Percentiles rank a stretch among this genome's conserved stretches.
These are phyloP conservation scores for Chytriomyces confervae DNA, from an alignment of 192 early-diverging fungal genomes.

Conservation along the genomic window DNA sequence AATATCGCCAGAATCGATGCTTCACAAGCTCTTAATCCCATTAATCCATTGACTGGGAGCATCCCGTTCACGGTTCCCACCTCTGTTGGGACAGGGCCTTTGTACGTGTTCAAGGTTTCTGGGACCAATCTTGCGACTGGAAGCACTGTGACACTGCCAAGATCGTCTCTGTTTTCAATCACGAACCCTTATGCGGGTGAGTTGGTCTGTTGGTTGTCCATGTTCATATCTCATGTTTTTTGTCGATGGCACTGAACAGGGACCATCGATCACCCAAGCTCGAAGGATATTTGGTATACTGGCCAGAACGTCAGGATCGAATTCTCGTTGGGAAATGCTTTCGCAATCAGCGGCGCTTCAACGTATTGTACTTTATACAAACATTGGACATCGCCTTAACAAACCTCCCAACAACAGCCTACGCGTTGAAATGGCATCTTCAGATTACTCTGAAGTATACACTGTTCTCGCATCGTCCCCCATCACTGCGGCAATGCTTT, in stretches of 20 bases:
- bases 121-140: slow-evolving; percentile 3
- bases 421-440: background rate
- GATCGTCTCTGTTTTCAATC: slow-evolving; percentile 15
- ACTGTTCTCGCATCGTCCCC: background rate
- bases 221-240: too few relatives aligned
- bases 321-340: background rate
- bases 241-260: background rate
- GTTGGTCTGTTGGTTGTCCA: too few relatives aligned
- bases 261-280: slow-evolving; percentile 2
- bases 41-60: slow-evolving; percentile 6
- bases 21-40: slow-evolving; percentile 17
- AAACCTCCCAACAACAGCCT: background rate
- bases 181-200: slow-evolving; percentile 5
- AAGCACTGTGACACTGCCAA: background rate
- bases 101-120: slow-evolving; percentile 16
- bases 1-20: slow-evolving; percentile 25
- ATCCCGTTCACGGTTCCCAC: slow-evolving; percentile 26
- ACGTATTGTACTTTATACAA: background rate
- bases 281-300: slow-evolving; percentile 14
- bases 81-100: slow-evolving; percentile 10
- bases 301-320: slow-evolving; percentile 16
- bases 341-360: background rate
- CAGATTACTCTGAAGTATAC: background rate
- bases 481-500: slow-evolving; percentile 11
- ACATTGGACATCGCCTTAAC: background rate